Evolutionary conservation across 495 filamentous ascomycete species (phyloP), one percentile per base, ranked within the genome.

Genomic region (Penicillium tannophilum): DNA sequence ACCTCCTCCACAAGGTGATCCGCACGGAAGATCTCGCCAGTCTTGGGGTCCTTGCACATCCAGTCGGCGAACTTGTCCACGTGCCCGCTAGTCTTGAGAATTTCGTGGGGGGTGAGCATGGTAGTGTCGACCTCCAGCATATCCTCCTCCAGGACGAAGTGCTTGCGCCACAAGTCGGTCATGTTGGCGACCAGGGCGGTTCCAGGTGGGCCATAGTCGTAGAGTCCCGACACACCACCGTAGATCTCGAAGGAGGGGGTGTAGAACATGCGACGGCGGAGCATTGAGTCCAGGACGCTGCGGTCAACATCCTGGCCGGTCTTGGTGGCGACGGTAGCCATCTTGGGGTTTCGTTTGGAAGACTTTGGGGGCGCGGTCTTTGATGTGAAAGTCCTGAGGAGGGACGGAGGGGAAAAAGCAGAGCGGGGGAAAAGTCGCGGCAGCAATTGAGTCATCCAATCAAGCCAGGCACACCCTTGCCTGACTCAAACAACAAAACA

Each of bases 1-100:
- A 96, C 86, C 65, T 96, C 92, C 78, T 98, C 91, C 36, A 98
- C 91, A 62, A 98, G 81, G 76, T 98, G 94, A 70, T 98, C 94
- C 30, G 94, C 92, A 59, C 94, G 85, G 72, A 97, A 87, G 58
- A 97, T 95, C 78, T 98, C 95, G 67, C 94, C 94, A 64, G 88
- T 94, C 79, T 96, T 94, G 53, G 92, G 92, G 72, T 98, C 94
- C 75, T 97, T 97, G 86, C 92, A 96, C 93, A 97, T 97, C 91
- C 91, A 97, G 72, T 98, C 95, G 63, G 92, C 89, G 72, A 98
- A 98, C 73, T 95, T 95, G 63, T 97, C 94, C 52, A 98, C 94
- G 75, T 98, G 94, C 58, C 95, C 94, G 69, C 87, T 91, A 24
- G 94, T 98, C 84, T 97, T 96, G 46, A 98, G 81, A 11, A 98